These are phyloP conservation scores for Eragrostis nindensis DNA, from an alignment of 176 grass and related monocot genomes.

Conservation along the genomic window DNA sequence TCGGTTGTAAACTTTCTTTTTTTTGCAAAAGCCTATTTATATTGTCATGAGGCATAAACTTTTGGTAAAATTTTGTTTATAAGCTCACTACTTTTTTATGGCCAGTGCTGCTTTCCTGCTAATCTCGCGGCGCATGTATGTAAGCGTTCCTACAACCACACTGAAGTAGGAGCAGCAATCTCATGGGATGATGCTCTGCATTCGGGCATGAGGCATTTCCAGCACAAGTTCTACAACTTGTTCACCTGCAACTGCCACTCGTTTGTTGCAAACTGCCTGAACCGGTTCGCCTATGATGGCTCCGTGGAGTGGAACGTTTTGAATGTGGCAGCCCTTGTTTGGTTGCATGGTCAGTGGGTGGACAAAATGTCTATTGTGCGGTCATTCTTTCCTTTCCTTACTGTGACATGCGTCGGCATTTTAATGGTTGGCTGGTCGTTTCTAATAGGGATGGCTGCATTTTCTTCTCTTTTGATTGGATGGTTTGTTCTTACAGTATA, in stretches of 20 bases:
- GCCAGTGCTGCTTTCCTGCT: slow-evolving; percentile 87
- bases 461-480: slow-evolving; percentile 77
- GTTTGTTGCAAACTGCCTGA: slow-evolving; percentile 79
- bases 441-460: slow-evolving; percentile 76
- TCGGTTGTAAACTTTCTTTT: background rate
- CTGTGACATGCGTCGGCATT: slow-evolving; percentile 67
- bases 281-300: slow-evolving; percentile 60
- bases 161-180: slow-evolving; percentile 64
- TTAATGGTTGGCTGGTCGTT: slow-evolving; percentile 86
- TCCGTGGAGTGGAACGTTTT: slow-evolving; percentile 70
- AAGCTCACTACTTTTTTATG: slow-evolving; percentile 9
- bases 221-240: slow-evolving; percentile 90
- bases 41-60: background rate
- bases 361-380: slow-evolving; percentile 67
- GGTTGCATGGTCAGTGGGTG: slow-evolving; percentile 74
- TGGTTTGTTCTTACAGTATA: slow-evolving; percentile 81
- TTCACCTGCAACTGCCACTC: slow-evolving; percentile 91
- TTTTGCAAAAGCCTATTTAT: background rate
- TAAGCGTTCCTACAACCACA: slow-evolving; percentile 64
- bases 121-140: slow-evolving; percentile 70
- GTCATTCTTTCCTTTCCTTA: slow-evolving; percentile 66
- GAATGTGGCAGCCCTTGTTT: slow-evolving; percentile 66
- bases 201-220: slow-evolving; percentile 65
- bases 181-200: slow-evolving; percentile 84
- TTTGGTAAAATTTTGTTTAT: slow-evolving; percentile 21